phyloP scores from a whole-genome alignment of 2,329 filamentous ascomycete species.

The Biscogniauxia sp. region DNA sequence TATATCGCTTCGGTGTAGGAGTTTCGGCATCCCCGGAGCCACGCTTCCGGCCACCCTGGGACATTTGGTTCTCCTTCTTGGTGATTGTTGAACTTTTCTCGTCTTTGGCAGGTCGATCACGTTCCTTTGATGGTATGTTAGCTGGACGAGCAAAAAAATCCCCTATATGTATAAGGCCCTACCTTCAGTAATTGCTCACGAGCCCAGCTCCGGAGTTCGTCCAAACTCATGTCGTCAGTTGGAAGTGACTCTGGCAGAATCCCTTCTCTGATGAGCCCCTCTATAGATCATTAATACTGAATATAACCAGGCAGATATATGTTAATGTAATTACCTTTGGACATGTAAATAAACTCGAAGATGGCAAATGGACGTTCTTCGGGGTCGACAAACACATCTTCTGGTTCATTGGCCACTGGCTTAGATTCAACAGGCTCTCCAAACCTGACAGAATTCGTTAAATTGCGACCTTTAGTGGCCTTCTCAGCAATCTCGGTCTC shows the following conservation, averaged over 20 bases:
- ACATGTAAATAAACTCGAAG: constrained; percentile 8
- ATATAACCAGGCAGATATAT: too few species aligned
- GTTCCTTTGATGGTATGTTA: background rate
- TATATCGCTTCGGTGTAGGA: background rate
- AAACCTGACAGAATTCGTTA: background rate
- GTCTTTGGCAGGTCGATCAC: background rate
- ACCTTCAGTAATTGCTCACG: too few species aligned
- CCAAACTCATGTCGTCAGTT: background rate
- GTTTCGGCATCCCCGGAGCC: background rate
- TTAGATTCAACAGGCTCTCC: background rate
- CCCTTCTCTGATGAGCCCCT: background rate
- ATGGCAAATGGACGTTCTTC: constrained; percentile 4
- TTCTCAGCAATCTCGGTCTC: background rate
- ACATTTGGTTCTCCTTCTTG: background rate
- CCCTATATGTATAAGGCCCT: background rate
- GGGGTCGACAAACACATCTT: constrained; percentile 3
- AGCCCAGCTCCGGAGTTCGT: background rate
- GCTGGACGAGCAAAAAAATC: too few species aligned
- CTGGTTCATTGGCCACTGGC: background rate
- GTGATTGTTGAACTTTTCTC: background rate
- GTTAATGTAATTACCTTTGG: constrained; percentile 8
- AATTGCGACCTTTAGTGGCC: background rate
- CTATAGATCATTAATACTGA: background rate
- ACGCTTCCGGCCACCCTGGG: background rate
- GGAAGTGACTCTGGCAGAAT: background rate